Evolutionary conservation across 805 yeast species (phyloP), one percentile per base, ranked within the genome.

Genomic region (Pichia rugopelliculosa): DNA sequence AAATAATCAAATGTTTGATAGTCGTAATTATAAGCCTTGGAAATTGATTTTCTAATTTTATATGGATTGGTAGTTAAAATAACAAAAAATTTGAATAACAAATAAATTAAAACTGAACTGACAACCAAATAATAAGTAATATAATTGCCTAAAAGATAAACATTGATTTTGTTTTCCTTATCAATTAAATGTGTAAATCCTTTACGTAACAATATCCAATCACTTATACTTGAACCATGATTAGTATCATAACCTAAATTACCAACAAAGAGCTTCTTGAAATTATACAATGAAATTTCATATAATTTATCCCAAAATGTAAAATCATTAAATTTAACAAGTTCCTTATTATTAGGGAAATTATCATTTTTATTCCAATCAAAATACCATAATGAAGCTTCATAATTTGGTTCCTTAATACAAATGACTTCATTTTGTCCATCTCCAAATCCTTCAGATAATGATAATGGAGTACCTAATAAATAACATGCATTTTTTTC

Each of bases 381-480:
- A 53, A 90, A 67, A 57, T 71, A 78, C 86, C 96, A 90, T 42
- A 82, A 64, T 0, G 95, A 75, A 60, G 83, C 79, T 24, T 78
- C 77, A 46, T 72, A 62, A 17, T 79, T 77, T 13, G 97, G 93
- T 24, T 77, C 78, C 44, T 81, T 82, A 45, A 88, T 75, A 64
- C 99, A 93, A 37, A 88, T 68, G 11, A 91, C 95, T 70, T 93
- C 99, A 66, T 84, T 87, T 62, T 89, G 96, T 1, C 86, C 97
- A 95, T 95, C 86, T 4, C 46, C 34, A 30, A 47, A 36, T 12
- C 57, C 57, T 23, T 49, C 52, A n/a, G 96, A 96, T 37, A 93
- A 70, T 59, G 73, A 77, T 20, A 74, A 74, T 40, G 75, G 76
- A 60, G 90, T 95, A n/a, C 89, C 79, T 56, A 88, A 65, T 47